Evolutionary conservation across 352 stramenopile genomes (phyloP), one percentile per base, ranked within the genome.

Genomic region (Globisporangium uncinulatum): DNA sequence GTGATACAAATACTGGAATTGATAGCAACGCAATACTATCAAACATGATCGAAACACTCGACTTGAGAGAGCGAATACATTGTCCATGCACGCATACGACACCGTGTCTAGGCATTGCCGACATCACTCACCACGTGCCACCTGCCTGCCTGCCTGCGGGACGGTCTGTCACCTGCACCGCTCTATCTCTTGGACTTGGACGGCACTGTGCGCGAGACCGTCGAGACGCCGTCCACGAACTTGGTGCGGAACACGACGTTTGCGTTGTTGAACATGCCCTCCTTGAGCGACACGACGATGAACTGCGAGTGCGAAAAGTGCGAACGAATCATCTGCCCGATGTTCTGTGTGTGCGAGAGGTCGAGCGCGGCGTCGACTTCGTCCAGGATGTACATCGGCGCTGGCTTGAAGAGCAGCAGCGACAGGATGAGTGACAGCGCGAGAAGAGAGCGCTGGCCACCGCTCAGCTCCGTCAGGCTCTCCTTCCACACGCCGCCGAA

Each of bases 221-320:
- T 98, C n/a, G 96, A 99, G 39, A 99, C 90, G 34, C 97, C 97
- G 70, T 99, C 97, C n/a, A 99, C 96, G 65, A 99, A 99, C 74
- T 99, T 99, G 32, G 97, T 99, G 50, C 97, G 84, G 81, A 99
- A 99, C 51, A 99, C 98, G 6, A 99, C 97, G 74, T 99, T 99
- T 11, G 97, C 97, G 70, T 99, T 99, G 80, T 99, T 99, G 81
- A 99, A 99, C 97, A 99, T 99, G 47, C 97, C 97, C 79, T 99
- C 97, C 74, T 99, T 99, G 19, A 99, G 76, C 31, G 94, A 99
- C 19, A 99, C 97, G 54, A 99, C 97, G 66, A 99, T 99, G 73
- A 99, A 99, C 74, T 99, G 97, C 63, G 95, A 99, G 66, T 98
- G 86, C 34, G 89, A 97, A 71, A 99, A 99, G 73, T 99, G 97